These are phyloP conservation scores for Aspergillus bombycis DNA, from an alignment of 2,329 filamentous ascomycete genomes.

Conservation along the genomic window DNA sequence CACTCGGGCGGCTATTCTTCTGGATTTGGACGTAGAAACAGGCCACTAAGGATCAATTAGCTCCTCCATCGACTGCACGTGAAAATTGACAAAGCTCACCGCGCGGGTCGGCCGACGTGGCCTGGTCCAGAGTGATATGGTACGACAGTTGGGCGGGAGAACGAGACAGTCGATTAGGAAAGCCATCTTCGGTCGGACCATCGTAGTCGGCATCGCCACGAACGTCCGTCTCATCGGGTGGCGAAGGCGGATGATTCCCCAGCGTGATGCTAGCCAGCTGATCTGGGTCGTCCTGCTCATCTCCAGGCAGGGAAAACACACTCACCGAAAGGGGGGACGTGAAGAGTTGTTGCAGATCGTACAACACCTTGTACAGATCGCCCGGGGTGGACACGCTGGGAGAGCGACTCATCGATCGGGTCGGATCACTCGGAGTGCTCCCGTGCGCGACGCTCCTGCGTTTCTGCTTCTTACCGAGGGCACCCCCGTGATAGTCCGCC, in stretches of 20 bases:
- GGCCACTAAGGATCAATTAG: not conserved
- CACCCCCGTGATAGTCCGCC: slow-evolving; percentile 54
- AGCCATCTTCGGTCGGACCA: not conserved
- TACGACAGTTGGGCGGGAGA: not conserved
- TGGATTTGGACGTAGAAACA: not conserved
- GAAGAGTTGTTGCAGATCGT: not conserved
- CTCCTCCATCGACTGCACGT: no score
- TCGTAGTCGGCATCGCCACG: not conserved
- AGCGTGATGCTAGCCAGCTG: not conserved
- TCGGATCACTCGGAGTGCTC: not conserved
- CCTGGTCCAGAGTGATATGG: not conserved
- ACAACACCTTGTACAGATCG: not conserved
- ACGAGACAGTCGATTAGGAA: no score
- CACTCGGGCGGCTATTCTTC: slow-evolving; percentile 48
- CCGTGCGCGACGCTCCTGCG: not conserved
- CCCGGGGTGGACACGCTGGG: not conserved
- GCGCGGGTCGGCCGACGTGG: not conserved
- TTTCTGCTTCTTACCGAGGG: not conserved
- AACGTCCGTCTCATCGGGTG: not conserved
- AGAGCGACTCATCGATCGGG: not conserved
- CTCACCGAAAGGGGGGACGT: not conserved
- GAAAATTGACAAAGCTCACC: not conserved
- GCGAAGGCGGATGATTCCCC: not conserved
- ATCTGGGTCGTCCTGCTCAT: not conserved
- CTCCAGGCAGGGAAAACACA: not conserved